phyloP scores from a whole-genome alignment of 805 yeast genomes.

The Wickerhamiella kurtzmanii region DNA sequence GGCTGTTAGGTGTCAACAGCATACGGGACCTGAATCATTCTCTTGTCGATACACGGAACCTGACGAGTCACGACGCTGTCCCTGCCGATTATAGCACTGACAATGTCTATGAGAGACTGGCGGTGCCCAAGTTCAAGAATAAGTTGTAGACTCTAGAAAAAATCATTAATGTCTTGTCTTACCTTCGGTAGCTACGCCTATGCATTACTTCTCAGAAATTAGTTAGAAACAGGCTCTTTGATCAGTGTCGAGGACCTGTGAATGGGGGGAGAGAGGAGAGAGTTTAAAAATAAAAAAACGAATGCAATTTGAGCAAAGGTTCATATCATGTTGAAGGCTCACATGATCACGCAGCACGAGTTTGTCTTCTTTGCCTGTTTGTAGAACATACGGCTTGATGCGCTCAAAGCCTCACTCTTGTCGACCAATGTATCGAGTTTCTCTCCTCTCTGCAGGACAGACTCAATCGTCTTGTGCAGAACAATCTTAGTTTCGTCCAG shows the following conservation, averaged over 20 bases:
- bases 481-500: slow-evolving; percentile 95
- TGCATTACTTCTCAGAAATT: too few relatives aligned
- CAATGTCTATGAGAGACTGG: slow-evolving; percentile 17
- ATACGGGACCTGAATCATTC: slow-evolving; percentile 46
- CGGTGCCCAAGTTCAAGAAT: slow-evolving; percentile 16
- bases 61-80: slow-evolving; percentile 24
- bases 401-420: slow-evolving; percentile 83
- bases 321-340: too few relatives aligned
- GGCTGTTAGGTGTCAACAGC: slow-evolving; percentile 57
- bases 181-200: neutral
- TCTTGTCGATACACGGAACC: slow-evolving; percentile 43
- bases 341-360: slow-evolving; percentile 60
- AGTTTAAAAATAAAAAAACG: too few relatives aligned
- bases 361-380: slow-evolving; percentile 93
- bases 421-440: slow-evolving; percentile 87
- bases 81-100: slow-evolving; percentile 15
- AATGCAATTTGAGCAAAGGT: too few relatives aligned
- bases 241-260: too few relatives aligned
- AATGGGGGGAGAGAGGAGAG: too few relatives aligned
- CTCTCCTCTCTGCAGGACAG: slow-evolving; percentile 91
- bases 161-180: neutral
- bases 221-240: too few relatives aligned
- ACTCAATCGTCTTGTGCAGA: slow-evolving; percentile 87
- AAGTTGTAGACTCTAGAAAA: neutral
- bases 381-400: slow-evolving; percentile 85